Evolutionary conservation across 169 alveolate species (phyloP), one percentile per base, ranked within the genome.

Genomic region (Eimeria brunetti): DNA sequence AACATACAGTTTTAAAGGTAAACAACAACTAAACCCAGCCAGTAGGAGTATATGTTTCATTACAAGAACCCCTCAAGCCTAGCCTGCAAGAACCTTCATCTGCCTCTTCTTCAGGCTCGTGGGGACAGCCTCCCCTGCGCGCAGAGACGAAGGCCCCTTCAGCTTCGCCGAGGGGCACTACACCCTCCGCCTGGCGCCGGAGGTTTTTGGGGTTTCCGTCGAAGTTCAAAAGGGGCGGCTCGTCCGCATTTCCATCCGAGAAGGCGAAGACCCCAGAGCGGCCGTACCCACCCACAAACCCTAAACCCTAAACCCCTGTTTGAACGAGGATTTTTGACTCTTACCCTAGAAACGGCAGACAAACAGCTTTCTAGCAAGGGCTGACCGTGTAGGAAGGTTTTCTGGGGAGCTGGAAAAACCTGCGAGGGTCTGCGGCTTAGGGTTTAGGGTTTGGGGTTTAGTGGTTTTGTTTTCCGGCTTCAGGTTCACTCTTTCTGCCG

Each of bases 141-240:
- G 36, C 75, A 83, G 30, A 44, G 53, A 56, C 4, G 90, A 38
- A 20, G 90, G 71, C 24, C 91, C 95, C 16, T 91, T 91, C 60
- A 91, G 95, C 58, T 91, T 91, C 60, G 67, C 81, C 1, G 95
- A 91, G 81, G 95, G 95, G 14, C 95, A 86, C 67, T 91, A 91
- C 91, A 80, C 73, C 75, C 84, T 91, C 58, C 78, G 86, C 67
- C 84, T 91, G 44, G 95, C 95, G 56, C 91, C 95, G 2, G 95
- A 91, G 81, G 95, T 91, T 30, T 91, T 91, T 27, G 56, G 90
- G 16, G 86, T 91, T 73, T 75, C 95, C 22, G 95, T 91, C 24
- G 95, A 91, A 56, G 67, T 91, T 8, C 90, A 85, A 44, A 91
- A 64, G 64, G 95, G 95, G 16, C 49, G 91, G 38, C 67, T 51